phyloP scores from a whole-genome alignment of 495 filamentous ascomycete species.

The Tetracladium marchalianum region DNA sequence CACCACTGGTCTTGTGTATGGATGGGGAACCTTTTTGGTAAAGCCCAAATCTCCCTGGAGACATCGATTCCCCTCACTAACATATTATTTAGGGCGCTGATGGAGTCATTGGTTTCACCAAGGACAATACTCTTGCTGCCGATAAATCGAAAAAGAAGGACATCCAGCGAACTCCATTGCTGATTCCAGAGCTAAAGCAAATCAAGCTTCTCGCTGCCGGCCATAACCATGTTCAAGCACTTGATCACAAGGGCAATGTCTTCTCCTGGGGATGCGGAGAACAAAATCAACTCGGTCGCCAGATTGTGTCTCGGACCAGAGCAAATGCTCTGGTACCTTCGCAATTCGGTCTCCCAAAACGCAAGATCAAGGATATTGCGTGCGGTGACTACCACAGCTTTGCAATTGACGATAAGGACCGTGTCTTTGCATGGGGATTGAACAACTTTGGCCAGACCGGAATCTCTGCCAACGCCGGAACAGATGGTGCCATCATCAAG shows the following conservation, averaged over 20 bases:
- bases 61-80: constrained; percentile 1
- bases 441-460: constrained; percentile 84
- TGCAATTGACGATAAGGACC: constrained; percentile 60
- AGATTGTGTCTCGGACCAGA: constrained; percentile 42
- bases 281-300: constrained; percentile 62
- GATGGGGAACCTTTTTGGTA: constrained; percentile 63
- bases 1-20: constrained; percentile 51
- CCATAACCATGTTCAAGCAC: constrained; percentile 61
- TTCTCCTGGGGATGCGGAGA: constrained; percentile 64
- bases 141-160: constrained; percentile 1
- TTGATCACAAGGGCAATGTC: constrained; percentile 53
- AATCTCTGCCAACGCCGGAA: constrained; percentile 30
- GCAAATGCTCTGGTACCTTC: constrained; percentile 43
- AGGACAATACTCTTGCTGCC: neutral
- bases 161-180: constrained; percentile 28
- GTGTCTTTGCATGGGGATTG: constrained; percentile 74
- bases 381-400: constrained; percentile 63
- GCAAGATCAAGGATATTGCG: constrained; percentile 34
- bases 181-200: constrained; percentile 44
- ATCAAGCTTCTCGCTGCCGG: constrained; percentile 52
- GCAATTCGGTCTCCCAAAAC: constrained; percentile 52
- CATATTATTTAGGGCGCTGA: constrained; percentile 38
- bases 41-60: constrained; percentile 8
- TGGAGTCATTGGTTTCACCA: constrained; percentile 57
- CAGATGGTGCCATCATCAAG: constrained; percentile 45